Percentiles rank a stretch among this genome's conserved stretches.
Evolutionary conservation across 2,329 filamentous ascomycete species (phyloP).

Genomic region (Chaetomium strumarium): DNA sequence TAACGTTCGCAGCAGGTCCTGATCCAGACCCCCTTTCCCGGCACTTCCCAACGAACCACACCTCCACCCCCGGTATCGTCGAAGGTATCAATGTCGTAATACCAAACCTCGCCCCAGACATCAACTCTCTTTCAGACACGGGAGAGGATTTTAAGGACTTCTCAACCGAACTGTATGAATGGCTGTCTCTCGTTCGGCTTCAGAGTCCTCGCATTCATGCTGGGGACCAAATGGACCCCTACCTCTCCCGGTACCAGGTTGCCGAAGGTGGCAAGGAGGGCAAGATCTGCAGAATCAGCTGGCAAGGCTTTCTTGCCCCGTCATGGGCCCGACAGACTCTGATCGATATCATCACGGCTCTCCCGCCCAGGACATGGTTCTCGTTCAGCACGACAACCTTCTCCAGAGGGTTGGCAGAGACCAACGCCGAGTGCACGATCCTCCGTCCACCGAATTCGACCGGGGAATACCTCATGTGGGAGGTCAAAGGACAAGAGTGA

Average conservation of each 20-base stretch:
- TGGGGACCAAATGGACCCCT: conserved; percentile 58
- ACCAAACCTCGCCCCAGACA: conserved; percentile 26
- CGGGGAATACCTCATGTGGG: conserved; percentile 56
- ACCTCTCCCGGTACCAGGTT: conserved; percentile 61
- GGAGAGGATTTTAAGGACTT: conserved; percentile 55
- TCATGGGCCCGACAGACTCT: conserved; percentile 47
- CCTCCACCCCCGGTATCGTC: conserved; percentile 25
- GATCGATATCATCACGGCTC: conserved; percentile 38
- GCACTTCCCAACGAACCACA: conserved; percentile 40
- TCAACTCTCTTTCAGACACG: conserved; percentile 31
- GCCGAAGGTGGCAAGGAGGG: conserved; percentile 37
- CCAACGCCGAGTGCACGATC: conserved; percentile 47
- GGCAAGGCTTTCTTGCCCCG: conserved; percentile 53
- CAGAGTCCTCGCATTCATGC: conserved; percentile 56
- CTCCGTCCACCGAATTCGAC: conserved; percentile 44
- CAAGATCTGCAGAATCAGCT: conserved; percentile 47
- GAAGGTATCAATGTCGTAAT: conserved; percentile 1
- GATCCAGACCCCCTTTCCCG: conserved; percentile 44
- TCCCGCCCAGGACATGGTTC: conserved; percentile 49
- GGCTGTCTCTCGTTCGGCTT: conserved; percentile 62
- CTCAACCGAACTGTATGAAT: conserved; percentile 63
- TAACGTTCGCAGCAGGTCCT: conserved; percentile 36
- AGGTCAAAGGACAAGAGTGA: conserved; percentile 45
- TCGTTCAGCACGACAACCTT: conserved; percentile 49
- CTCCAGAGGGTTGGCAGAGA: conserved; percentile 38